Conservation (phyloP, 2,329 filamentous ascomycete species). For the Hypoxylon sp. region DNA sequence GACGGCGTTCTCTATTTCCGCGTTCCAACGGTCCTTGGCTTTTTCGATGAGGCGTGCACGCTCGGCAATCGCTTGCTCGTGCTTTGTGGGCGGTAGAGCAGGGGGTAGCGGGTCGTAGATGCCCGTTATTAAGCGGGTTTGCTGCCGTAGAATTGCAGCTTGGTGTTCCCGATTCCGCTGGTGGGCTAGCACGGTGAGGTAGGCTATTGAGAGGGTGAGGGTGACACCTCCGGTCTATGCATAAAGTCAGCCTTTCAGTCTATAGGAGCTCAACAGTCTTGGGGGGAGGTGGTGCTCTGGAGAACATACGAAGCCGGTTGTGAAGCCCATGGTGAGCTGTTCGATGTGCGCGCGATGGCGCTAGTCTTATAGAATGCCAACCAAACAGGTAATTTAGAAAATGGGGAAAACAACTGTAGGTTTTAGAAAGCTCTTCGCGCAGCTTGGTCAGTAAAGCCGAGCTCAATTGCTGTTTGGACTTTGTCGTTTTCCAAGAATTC, state of each 20-base stretch:
- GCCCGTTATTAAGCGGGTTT: conserved; percentile 67
- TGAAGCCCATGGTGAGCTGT: conserved; percentile 75
- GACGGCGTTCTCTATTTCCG: conserved; percentile 77
- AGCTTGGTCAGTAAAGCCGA: conserved; percentile 12
- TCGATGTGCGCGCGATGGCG: conserved; percentile 49
- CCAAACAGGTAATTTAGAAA: conserved; percentile 31
- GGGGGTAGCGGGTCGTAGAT: conserved; percentile 65
- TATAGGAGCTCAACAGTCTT: background rate
- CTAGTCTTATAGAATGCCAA: conserved; percentile 45
- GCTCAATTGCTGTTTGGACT: conserved; percentile 25
- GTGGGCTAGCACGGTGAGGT: conserved; percentile 79
- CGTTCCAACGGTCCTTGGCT: conserved; percentile 84
- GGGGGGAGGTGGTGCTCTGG: background rate
- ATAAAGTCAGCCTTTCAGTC: conserved; percentile 4
- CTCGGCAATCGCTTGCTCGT: conserved; percentile 66
- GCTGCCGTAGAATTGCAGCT: conserved; percentile 69
- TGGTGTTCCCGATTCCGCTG: conserved; percentile 75
- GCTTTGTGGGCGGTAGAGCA: conserved; percentile 64
- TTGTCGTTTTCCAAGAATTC: conserved; percentile 2
- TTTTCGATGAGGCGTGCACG: conserved; percentile 73
- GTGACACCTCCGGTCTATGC: conserved; percentile 80
- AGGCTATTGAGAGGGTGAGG: conserved; percentile 80
- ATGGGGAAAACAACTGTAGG: conserved; percentile 2
- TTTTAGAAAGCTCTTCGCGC: background rate
- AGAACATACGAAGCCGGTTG: conserved; percentile 77